These are phyloP conservation scores for Lentinula lateritia DNA, from an alignment of 768 basidiomycete species.

Conservation along the genomic window DNA sequence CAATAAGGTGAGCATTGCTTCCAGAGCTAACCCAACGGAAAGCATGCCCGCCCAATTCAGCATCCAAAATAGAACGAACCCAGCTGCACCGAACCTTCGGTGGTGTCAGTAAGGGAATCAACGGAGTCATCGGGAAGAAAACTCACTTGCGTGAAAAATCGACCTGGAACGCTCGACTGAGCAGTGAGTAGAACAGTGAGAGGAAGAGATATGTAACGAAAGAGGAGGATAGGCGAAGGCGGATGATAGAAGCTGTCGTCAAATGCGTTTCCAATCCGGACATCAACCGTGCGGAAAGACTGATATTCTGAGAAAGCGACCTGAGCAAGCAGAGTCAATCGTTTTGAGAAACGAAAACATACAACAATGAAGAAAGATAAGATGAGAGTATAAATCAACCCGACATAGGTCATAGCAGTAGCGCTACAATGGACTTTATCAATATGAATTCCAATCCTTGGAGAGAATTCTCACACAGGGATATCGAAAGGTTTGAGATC, in stretches of 20 bases:
- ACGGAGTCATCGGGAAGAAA: neutral
- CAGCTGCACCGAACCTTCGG: slow-evolving; percentile 38
- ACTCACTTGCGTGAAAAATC: slow-evolving; percentile 45
- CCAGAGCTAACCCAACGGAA: slow-evolving; percentile 54
- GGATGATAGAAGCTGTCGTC: slow-evolving; percentile 29
- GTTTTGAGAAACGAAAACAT: neutral
- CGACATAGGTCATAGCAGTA: slow-evolving; percentile 30
- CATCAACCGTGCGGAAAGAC: slow-evolving; percentile 24
- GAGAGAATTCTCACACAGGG: slow-evolving; percentile 28
- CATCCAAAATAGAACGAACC: slow-evolving; percentile 68
- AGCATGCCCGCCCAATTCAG: slow-evolving; percentile 54
- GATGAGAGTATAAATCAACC: slow-evolving; percentile 29
- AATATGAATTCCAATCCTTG: neutral
- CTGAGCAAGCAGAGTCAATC: neutral
- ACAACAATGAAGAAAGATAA: slow-evolving; percentile 23
- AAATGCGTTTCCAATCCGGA: slow-evolving; percentile 36
- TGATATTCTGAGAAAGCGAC: slow-evolving; percentile 19
- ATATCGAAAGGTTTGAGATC: slow-evolving; percentile 45
- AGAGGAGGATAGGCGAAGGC: slow-evolving; percentile 34
- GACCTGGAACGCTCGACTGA: slow-evolving; percentile 56
- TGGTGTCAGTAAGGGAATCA: neutral
- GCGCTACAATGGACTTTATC: slow-evolving; percentile 18
- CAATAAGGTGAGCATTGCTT: slow-evolving; percentile 52
- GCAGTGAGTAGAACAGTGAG: slow-evolving; percentile 51
- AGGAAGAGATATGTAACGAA: slow-evolving; percentile 35